Conservation (phyloP, 108 stramenopile species). For the Skeletonema menzelii region DNA sequence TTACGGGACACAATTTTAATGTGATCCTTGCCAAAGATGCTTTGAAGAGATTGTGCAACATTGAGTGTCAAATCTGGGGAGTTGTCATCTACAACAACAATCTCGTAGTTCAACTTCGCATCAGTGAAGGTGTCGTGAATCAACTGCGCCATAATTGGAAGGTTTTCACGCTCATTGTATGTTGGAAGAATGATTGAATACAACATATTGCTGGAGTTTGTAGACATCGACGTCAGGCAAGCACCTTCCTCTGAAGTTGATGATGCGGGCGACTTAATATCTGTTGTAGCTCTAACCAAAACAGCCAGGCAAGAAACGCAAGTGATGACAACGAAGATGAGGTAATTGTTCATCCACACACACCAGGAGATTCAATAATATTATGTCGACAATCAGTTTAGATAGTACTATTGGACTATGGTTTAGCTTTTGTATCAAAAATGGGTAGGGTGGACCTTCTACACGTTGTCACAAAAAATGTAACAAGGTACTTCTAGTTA, state of each 20-base stretch:
- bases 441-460: too few relatives aligned
- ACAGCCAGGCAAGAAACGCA: background rate
- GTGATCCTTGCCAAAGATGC: conserved; percentile 69
- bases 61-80: conserved; percentile 93
- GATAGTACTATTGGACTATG: too few relatives aligned
- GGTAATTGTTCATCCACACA: background rate
- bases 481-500: too few relatives aligned
- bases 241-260: background rate
- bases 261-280: background rate
- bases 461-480: too few relatives aligned
- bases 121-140: conserved; percentile 78
- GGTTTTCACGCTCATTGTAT: conserved; percentile 97
- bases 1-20: conserved; percentile 86
- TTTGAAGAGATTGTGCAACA: conserved; percentile 90
- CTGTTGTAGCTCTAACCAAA: background rate
- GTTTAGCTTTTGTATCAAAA: too few relatives aligned
- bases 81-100: conserved; percentile 96
- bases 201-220: conserved; percentile 46
- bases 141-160: conserved; percentile 93
- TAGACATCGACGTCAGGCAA: background rate
- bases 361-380: background rate
- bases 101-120: conserved; percentile 79
- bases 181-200: conserved; percentile 97
- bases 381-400: too few relatives aligned
- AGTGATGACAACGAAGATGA: background rate